phyloP scores from a whole-genome alignment of 495 filamentous ascomycete genomes.

The Bryoglossum gracile region DNA sequence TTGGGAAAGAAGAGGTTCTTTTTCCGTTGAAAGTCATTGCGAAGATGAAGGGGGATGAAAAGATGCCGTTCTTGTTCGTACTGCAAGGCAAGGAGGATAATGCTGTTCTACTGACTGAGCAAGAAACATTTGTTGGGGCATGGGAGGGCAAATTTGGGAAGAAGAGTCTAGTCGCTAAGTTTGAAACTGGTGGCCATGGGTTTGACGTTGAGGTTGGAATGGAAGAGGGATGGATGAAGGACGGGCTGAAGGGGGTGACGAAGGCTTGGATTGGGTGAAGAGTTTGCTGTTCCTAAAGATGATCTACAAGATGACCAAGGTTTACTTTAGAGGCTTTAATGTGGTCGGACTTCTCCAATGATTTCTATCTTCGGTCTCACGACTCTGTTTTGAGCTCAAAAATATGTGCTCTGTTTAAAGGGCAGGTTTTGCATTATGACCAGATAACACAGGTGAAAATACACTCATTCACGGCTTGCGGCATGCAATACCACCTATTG shows the following conservation, averaged over 20 bases:
- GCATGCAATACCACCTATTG: no score
- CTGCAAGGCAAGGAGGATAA: slow-evolving; percentile 16
- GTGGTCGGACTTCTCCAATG: no score
- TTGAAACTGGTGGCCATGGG: slow-evolving; percentile 18
- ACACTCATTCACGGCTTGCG: no score
- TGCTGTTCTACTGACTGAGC: slow-evolving; percentile 9
- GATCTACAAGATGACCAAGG: no score
- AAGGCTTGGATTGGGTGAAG: slow-evolving; percentile 15
- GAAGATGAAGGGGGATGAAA: slow-evolving; percentile 3
- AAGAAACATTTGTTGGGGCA: slow-evolving; percentile 2
- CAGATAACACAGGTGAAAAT: no score
- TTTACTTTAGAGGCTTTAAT: no score
- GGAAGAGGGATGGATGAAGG: slow-evolving; percentile 14
- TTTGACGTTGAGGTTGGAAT: slow-evolving; percentile 8
- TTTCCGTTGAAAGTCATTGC: slow-evolving; percentile 7
- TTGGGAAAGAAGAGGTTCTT: slow-evolving; percentile 11
- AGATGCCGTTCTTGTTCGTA: slow-evolving; percentile 12
- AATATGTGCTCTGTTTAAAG: no score
- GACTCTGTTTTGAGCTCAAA: no score
- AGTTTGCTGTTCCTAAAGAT: no score
- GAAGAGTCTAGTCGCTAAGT: slow-evolving; percentile 4
- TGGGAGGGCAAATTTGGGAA: slow-evolving; percentile 17
- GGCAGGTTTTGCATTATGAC: no score
- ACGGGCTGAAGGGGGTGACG: slow-evolving; percentile 10
- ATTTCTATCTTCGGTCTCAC: no score